Evolutionary conservation across 345 rosid species (phyloP).

Genomic region (Salix suchowensis): DNA sequence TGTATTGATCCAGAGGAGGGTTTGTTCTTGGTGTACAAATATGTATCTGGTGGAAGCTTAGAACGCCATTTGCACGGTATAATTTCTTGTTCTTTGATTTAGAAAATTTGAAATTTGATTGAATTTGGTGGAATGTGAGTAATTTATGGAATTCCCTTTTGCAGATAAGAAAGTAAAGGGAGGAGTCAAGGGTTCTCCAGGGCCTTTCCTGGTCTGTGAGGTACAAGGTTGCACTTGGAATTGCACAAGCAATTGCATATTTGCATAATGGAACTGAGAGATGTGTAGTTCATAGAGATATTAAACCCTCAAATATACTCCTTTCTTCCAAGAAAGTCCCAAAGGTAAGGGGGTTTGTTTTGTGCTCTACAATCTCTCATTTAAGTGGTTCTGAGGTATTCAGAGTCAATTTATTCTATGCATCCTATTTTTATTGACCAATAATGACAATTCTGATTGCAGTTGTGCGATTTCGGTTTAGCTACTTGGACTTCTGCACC

Average conservation of each 20-base stretch:
- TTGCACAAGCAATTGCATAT: conserved; percentile 73
- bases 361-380: background rate
- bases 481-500: conserved; percentile 97
- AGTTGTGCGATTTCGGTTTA: conserved; percentile 94
- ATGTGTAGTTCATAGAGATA: conserved; percentile 93
- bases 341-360: conserved; percentile 39
- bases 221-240: conserved; percentile 74
- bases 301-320: conserved; percentile 89
- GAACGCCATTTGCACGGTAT: conserved; percentile 83
- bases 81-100: conserved; percentile 3
- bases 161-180: conserved; percentile 65
- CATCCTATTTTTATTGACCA: background rate
- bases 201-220: conserved; percentile 68
- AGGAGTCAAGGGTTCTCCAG: conserved; percentile 36
- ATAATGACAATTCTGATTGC: conserved; percentile 12
- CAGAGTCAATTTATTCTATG: background rate
- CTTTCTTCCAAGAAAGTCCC: conserved; percentile 82
- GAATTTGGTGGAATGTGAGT: conserved; percentile 8
- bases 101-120: conserved; percentile 2
- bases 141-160: conserved; percentile 14
- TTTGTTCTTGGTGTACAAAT: conserved; percentile 83
- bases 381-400: background rate
- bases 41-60: conserved; percentile 86
- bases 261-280: conserved; percentile 79
- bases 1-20: conserved; percentile 91